These are phyloP conservation scores for Aspergillus calidoustus DNA, from an alignment of 2,329 filamentous ascomycete species.

Conservation along the genomic window DNA sequence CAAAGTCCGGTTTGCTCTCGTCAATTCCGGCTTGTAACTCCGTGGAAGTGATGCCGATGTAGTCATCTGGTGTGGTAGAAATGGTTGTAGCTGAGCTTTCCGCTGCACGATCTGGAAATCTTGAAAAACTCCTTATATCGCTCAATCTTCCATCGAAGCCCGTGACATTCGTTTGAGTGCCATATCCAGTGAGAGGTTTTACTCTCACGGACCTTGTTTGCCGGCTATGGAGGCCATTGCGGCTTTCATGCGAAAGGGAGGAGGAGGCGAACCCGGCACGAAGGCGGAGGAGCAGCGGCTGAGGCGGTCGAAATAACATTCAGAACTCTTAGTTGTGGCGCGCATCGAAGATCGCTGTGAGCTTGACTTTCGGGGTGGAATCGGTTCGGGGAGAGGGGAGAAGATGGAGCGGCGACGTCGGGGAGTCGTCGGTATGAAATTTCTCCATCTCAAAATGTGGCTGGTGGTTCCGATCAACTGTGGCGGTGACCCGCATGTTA, in stretches of 20 bases:
- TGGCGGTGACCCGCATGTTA: constrained; percentile 30
- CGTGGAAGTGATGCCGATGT: neutral
- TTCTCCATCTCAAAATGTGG: constrained; percentile 33
- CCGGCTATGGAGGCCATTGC: constrained; percentile 29
- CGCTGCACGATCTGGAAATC: neutral
- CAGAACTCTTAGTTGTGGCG: constrained; percentile 31
- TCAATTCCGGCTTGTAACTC: neutral
- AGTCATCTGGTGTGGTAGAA: neutral
- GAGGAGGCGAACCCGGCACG: constrained; percentile 32
- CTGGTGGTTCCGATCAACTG: constrained; percentile 28
- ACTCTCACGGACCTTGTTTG: constrained; percentile 18
- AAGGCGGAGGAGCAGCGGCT: constrained; percentile 35
- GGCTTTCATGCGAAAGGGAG: constrained; percentile 24
- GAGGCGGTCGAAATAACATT: constrained; percentile 42
- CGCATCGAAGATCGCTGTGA: constrained; percentile 11
- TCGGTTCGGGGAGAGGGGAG: neutral
- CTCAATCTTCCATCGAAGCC: neutral
- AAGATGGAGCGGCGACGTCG: neutral
- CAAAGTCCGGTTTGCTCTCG: neutral
- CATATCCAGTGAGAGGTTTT: constrained; percentile 21
- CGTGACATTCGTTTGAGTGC: constrained; percentile 14
- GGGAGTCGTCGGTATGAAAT: constrained; percentile 22
- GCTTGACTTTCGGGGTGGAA: neutral
- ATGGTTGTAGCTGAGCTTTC: neutral
- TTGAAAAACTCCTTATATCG: constrained; percentile 4